A percentile compares a stretch with the other conserved stretches of the same genome.
phyloP scores from a whole-genome alignment of 257 asterid species.

The Jasminum sambac region DNA sequence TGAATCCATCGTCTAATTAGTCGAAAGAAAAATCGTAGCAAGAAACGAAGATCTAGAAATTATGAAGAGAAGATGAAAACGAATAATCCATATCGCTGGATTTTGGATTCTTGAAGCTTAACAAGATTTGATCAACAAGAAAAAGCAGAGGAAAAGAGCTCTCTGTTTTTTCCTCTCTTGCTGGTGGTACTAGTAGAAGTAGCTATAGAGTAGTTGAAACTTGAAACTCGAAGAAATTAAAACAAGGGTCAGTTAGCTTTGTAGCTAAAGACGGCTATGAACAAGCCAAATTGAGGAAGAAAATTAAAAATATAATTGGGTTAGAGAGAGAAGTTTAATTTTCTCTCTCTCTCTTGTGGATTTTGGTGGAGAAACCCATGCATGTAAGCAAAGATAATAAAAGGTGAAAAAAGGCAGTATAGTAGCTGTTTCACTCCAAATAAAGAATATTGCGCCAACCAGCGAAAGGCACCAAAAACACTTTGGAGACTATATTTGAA shows the following conservation, averaged over 20 bases:
- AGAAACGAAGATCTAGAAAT: not conserved
- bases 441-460: conserved; percentile 37
- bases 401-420: conserved; percentile 21
- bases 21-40: conserved; percentile 7
- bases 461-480: conserved; percentile 20
- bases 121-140: conserved; percentile 8
- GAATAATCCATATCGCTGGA: not conserved
- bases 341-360: conserved; percentile 14
- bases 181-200: conserved; percentile 21
- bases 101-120: not conserved
- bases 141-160: conserved; percentile 15
- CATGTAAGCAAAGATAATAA: conserved; percentile 59
- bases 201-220: conserved; percentile 31
- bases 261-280: conserved; percentile 40
- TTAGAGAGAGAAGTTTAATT: not conserved
- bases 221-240: conserved; percentile 19
- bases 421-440: conserved; percentile 51
- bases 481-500: conserved; percentile 28
- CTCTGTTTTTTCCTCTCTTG: conserved; percentile 25
- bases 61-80: not conserved
- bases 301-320: conserved; percentile 3
- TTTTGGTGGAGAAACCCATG: conserved; percentile 63
- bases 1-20: not conserved
- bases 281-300: conserved; percentile 26
- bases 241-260: conserved; percentile 20